Conservation (phyloP, 306 rosid species). For the Trifolium repens region DNA sequence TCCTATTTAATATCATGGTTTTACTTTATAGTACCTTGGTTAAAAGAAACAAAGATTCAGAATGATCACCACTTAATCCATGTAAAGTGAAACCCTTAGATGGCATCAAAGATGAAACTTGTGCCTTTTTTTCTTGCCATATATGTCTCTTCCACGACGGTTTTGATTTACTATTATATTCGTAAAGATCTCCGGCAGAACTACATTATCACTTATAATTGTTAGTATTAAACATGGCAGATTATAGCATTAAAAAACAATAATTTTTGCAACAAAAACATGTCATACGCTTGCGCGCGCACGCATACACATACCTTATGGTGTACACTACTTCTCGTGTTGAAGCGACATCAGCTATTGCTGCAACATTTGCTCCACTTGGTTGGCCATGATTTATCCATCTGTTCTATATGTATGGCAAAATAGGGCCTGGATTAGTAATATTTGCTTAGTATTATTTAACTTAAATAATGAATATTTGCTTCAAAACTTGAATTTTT, state of each 20-base stretch:
- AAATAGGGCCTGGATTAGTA: slow-evolving; percentile 53
- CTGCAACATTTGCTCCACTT: slow-evolving; percentile 90
- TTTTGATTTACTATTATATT: slow-evolving; percentile 75
- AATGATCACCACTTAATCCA: slow-evolving; percentile 67
- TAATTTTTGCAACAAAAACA: not conserved
- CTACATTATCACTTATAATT: slow-evolving; percentile 49
- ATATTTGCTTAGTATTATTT: slow-evolving; percentile 42
- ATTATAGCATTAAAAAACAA: not conserved
- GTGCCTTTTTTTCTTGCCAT: slow-evolving; percentile 62
- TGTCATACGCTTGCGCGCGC: not conserved
- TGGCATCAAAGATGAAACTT: slow-evolving; percentile 58
- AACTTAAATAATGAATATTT: slow-evolving; percentile 19
- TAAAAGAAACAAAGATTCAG: slow-evolving; percentile 83
- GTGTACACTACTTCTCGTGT: slow-evolving; percentile 78
- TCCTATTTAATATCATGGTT: not conserved
- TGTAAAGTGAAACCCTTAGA: slow-evolving; percentile 59
- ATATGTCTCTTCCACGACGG: slow-evolving; percentile 92
- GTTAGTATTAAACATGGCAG: slow-evolving; percentile 22
- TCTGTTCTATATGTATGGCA: slow-evolving; percentile 72
- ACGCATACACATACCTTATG: slow-evolving; percentile 79
- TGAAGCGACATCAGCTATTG: slow-evolving; percentile 74
- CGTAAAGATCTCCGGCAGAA: slow-evolving; percentile 88
- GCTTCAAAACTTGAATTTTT: slow-evolving; percentile 47
- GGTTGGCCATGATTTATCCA: slow-evolving; percentile 88
- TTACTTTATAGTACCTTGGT: slow-evolving; percentile 66